Percentiles rank a stretch among this genome's conserved stretches.
Conservation (phyloP, 1,284 basidiomycete genomes). For the Austroboletus novae-zelandiae region DNA sequence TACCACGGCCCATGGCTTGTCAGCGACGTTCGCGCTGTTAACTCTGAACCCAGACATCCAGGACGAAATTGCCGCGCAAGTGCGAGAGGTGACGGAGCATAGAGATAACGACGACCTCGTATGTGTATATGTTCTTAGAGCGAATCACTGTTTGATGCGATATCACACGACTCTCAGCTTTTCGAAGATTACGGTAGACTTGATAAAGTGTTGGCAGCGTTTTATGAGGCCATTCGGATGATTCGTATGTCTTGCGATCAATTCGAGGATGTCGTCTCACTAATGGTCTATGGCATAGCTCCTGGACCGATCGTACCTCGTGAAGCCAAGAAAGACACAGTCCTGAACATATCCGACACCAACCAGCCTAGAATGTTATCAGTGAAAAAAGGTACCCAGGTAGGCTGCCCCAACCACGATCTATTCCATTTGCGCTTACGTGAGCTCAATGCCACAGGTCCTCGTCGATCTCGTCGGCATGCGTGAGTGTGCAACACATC, state of each 20-base stretch:
- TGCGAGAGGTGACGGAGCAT: slow-evolving; percentile 35
- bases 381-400: not conserved
- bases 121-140: slow-evolving; percentile 7
- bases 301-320: not conserved
- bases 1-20: slow-evolving; percentile 49
- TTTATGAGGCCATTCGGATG: slow-evolving; percentile 35
- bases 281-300: not conserved
- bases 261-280: not conserved
- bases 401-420: not conserved
- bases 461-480: not conserved
- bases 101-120: slow-evolving; percentile 44
- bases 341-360: not conserved
- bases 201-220: slow-evolving; percentile 42
- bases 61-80: slow-evolving; percentile 45
- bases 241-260: not conserved
- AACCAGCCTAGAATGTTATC: not conserved
- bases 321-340: not conserved
- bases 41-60: slow-evolving; percentile 44
- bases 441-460: not conserved
- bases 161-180: not conserved
- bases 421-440: too few relatives aligned
- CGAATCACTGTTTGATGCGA: slow-evolving; percentile 19
- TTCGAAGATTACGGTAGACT: slow-evolving; percentile 43
- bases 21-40: slow-evolving; percentile 41
- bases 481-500: not conserved